These are phyloP conservation scores for Clavispora fructus DNA, from an alignment of 805 yeast genomes.

Conservation along the genomic window DNA sequence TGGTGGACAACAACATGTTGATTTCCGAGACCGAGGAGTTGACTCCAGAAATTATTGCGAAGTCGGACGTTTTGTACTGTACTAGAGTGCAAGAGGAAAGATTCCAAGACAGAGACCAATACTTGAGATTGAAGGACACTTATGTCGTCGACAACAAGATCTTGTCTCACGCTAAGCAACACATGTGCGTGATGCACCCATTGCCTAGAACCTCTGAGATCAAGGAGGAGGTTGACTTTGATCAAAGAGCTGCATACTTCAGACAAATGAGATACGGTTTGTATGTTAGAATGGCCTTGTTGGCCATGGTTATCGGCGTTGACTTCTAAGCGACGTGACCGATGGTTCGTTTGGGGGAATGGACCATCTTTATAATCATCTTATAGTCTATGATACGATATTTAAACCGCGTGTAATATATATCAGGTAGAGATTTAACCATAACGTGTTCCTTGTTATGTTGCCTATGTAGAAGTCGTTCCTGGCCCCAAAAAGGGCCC, in stretches of 20 bases:
- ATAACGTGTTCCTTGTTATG: background rate
- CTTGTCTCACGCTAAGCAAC: slow-evolving; percentile 88
- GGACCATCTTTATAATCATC: background rate
- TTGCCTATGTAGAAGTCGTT: too few relatives aligned
- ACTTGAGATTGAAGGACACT: slow-evolving; percentile 82
- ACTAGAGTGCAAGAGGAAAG: slow-evolving; percentile 98
- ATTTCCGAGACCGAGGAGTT: slow-evolving; percentile 69
- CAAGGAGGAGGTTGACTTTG: slow-evolving; percentile 97
- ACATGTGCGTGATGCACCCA: slow-evolving; percentile 99
- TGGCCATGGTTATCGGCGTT: slow-evolving; percentile 97
- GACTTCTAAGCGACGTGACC: slow-evolving; percentile 47
- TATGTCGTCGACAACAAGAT: slow-evolving; percentile 91
- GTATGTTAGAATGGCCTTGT: slow-evolving; percentile 96
- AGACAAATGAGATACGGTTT: slow-evolving; percentile 99
- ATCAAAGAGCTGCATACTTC: slow-evolving; percentile 98
- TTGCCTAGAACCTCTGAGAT: slow-evolving; percentile 96
- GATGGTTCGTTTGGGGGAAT: slow-evolving; percentile 16
- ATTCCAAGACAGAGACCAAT: slow-evolving; percentile 69
- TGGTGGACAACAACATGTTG: slow-evolving; percentile 63
- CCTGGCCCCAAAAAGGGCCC: too few relatives aligned
- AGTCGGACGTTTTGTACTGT: slow-evolving; percentile 93
- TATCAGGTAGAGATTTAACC: background rate
- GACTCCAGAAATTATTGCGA: slow-evolving; percentile 79
- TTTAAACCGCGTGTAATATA: too few relatives aligned
- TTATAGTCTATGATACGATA: background rate